Evolutionary conservation across 768 basidiomycete species (phyloP), one percentile per base, ranked within the genome.

Genomic region (Amanita muscaria): DNA sequence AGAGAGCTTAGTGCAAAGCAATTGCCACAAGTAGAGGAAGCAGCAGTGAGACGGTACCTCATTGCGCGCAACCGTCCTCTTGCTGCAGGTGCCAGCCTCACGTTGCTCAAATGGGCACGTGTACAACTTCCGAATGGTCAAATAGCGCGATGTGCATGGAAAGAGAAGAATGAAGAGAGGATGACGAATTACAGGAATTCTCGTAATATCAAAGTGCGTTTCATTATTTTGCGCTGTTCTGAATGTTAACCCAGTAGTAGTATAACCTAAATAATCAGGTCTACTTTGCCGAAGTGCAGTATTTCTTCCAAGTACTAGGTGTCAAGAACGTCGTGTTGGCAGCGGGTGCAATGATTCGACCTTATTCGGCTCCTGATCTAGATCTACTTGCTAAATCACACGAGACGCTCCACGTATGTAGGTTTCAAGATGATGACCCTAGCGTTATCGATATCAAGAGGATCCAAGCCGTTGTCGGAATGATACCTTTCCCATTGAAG

Each of bases 61-160:
- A 8, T 25, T 2, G 29, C 12, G 3, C 24, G 16, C 10, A 19
- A 24, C 3, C 24, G 11, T 2, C 33, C 24, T 32, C 40, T 27
- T 27, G 3, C 30, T 11, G 22, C 19, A 48, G 19, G 2, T 18
- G 30, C 36, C 18, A 4, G 3, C 1, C 3, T 24, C n/a, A 3
- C 19, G 7, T 25, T 43, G 5, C 15, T 47, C 39, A 24, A 42
- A 33, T 58, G 51, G 56, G 53, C 51, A 2, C 47, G 44, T 3
- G n/a, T 57, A 1, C 48, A 31, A 16, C 41, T 57, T 11, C 53
- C 55, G 3, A 58, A 47, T 43, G 57, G 57, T 19, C 51, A 55
- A 22, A 52, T 55, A 19, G 51, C 51, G 3, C 44, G 53, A 1
- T 54, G 39, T n/a, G n/a, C 18, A 9, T 54, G 53, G 53, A 50